Conservation (phyloP, 129 eudicot species). For the Calendula officinalis region DNA sequence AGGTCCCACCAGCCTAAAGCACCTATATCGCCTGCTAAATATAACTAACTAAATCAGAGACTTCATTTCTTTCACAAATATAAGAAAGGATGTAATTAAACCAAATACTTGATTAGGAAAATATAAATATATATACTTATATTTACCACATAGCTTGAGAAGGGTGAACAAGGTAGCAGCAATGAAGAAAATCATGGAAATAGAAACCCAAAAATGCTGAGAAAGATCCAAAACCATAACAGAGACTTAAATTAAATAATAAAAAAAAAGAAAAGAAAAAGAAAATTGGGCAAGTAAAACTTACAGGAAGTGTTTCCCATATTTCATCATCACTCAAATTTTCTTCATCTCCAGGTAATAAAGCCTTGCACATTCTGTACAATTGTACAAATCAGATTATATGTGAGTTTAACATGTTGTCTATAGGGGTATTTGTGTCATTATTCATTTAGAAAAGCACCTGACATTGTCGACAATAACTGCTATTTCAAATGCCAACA, state of each 20-base stretch:
- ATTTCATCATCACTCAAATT: conserved; percentile 78
- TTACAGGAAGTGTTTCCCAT: conserved; percentile 97
- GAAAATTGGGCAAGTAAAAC: conserved; percentile 16
- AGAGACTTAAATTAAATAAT: neutral
- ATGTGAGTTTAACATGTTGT: neutral
- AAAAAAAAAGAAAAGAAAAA: neutral
- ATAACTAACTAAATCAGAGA: conserved; percentile 14
- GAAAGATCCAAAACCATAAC: neutral
- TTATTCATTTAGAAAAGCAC: conserved; percentile 19
- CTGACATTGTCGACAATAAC: conserved; percentile 81
- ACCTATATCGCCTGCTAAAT: conserved; percentile 72
- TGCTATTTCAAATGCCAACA: conserved; percentile 71
- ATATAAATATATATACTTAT: conserved; percentile 5
- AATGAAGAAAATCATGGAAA: conserved; percentile 90
- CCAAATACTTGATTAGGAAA: no score
- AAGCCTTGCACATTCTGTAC: conserved; percentile 81
- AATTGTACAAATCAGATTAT: conserved; percentile 29
- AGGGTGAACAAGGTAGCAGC: conserved; percentile 86
- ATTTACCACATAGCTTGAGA: conserved; percentile 81
- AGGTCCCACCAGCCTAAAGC: conserved; percentile 98
- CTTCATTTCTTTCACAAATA: conserved; percentile 4
- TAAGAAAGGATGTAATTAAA: neutral
- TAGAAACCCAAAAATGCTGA: conserved; percentile 92
- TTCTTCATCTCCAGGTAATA: conserved; percentile 83
- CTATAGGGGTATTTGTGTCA: neutral